A percentile compares a stretch with the other conserved stretches of the same genome.
Conservation (phyloP, 345 rosid genomes). For the Iberis pinnata region DNA sequence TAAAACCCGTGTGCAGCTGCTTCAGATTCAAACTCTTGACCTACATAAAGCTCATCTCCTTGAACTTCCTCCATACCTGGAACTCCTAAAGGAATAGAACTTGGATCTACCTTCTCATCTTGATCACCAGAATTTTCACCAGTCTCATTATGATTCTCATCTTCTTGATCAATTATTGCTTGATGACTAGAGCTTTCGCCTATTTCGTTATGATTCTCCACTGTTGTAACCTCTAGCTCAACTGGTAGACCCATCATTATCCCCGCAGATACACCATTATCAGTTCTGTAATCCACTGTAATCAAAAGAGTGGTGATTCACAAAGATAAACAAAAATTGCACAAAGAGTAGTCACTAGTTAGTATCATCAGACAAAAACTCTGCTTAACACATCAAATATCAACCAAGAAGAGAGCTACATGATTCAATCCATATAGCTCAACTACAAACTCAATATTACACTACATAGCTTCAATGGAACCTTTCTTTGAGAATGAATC, state of each 20-base stretch:
- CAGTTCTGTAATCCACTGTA: slow-evolving; percentile 78
- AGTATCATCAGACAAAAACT: no score
- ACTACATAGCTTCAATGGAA: no score
- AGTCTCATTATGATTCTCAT: slow-evolving; percentile 32
- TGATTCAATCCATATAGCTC: no score
- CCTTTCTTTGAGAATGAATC: no score
- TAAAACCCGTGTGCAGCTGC: slow-evolving; percentile 91
- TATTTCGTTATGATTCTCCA: slow-evolving; percentile 32
- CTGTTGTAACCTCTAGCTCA: slow-evolving; percentile 30
- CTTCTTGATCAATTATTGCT: slow-evolving; percentile 43
- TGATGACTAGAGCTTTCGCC: slow-evolving; percentile 42
- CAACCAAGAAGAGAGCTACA: no score
- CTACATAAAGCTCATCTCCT: slow-evolving; percentile 66
- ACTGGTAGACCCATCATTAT: slow-evolving; percentile 29
- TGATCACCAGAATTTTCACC: slow-evolving; percentile 46
- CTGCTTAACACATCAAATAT: no score
- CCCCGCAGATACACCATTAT: slow-evolving; percentile 49
- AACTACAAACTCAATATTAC: no score
- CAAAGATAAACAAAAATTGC: background rate
- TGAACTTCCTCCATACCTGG: slow-evolving; percentile 31
- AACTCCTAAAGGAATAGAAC: slow-evolving; percentile 33
- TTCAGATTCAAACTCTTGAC: slow-evolving; percentile 91
- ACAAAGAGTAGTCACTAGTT: no score
- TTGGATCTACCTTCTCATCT: slow-evolving; percentile 46
- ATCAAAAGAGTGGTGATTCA: background rate